phyloP scores from a whole-genome alignment of 305 asterid species.

The Fraxinus baroniana region DNA sequence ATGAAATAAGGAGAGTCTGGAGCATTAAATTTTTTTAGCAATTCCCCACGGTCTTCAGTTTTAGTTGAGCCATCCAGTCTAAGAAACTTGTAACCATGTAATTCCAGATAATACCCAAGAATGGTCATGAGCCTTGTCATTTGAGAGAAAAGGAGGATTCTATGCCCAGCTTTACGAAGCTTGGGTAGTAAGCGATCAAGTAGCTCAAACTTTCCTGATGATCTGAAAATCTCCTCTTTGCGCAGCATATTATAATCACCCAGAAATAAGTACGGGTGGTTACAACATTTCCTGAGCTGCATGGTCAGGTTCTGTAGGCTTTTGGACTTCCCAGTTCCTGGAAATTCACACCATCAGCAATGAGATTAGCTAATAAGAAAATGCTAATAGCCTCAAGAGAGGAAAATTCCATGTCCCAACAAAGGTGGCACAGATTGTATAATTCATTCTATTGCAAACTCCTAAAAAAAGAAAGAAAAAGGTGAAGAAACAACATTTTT shows the following conservation, averaged over 20 bases:
- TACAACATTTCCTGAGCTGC: conserved; percentile 97
- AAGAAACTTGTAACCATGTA: conserved; percentile 75
- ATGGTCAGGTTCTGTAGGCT: conserved; percentile 82
- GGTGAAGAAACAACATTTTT: background rate
- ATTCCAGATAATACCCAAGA: conserved; percentile 80
- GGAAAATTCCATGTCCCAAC: background rate
- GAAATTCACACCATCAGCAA: conserved; percentile 30
- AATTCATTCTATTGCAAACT: background rate
- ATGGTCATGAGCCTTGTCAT: conserved; percentile 95
- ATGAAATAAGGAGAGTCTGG: conserved; percentile 95
- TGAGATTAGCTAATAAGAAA: background rate
- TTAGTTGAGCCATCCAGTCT: conserved; percentile 94
- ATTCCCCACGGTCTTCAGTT: conserved; percentile 82
- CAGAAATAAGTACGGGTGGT: conserved; percentile 90
- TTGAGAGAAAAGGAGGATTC: conserved; percentile 95
- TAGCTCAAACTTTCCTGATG: conserved; percentile 95
- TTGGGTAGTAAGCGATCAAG: conserved; percentile 97
- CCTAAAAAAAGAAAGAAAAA: background rate
- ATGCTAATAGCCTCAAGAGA: background rate
- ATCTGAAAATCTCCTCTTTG: conserved; percentile 69
- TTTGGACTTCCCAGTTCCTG: conserved; percentile 76
- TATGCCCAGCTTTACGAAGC: conserved; percentile 81
- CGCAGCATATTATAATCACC: conserved; percentile 60
- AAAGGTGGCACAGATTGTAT: background rate
- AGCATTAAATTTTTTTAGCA: conserved; percentile 76